Evolutionary conservation across 225 moss, liverwort and hornwort genomes (phyloP).

Genomic region (Anthoceros angustus): DNA sequence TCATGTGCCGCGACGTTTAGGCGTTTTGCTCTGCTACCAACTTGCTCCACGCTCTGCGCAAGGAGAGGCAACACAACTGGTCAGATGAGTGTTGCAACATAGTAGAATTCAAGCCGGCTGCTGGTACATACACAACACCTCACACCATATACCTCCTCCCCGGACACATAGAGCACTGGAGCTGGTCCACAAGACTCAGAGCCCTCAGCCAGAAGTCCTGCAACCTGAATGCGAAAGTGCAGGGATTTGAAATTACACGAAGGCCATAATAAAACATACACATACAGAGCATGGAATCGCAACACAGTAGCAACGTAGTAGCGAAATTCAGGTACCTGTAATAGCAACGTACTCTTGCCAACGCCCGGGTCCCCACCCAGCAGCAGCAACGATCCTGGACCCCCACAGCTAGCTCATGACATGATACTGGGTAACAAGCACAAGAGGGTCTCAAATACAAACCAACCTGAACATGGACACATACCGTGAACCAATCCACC

Average conservation of each 20-base stretch:
- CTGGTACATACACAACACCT: neutral
- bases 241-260: neutral
- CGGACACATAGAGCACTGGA: conserved; percentile 95
- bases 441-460: neutral
- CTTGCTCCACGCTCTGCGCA: conserved; percentile 92
- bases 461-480: neutral
- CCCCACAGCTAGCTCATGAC: neutral
- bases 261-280: neutral
- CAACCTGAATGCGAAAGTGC: conserved; percentile 33
- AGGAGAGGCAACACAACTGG: neutral
- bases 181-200: conserved; percentile 43
- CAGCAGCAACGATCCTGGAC: conserved; percentile 80
- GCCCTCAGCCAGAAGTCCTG: conserved; percentile 72
- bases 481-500: conserved; percentile 95
- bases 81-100: neutral
- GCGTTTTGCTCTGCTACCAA: conserved; percentile 88
- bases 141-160: conserved; percentile 66
- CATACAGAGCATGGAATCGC: neutral
- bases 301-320: neutral
- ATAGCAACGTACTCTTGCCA: conserved; percentile 86
- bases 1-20: conserved; percentile 70
- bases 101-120: neutral
- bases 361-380: conserved; percentile 98
- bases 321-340: conserved; percentile 46
- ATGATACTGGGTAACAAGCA: neutral